phyloP scores from a whole-genome alignment of 2,329 filamentous ascomycete species.

The Fusarium sp. region DNA sequence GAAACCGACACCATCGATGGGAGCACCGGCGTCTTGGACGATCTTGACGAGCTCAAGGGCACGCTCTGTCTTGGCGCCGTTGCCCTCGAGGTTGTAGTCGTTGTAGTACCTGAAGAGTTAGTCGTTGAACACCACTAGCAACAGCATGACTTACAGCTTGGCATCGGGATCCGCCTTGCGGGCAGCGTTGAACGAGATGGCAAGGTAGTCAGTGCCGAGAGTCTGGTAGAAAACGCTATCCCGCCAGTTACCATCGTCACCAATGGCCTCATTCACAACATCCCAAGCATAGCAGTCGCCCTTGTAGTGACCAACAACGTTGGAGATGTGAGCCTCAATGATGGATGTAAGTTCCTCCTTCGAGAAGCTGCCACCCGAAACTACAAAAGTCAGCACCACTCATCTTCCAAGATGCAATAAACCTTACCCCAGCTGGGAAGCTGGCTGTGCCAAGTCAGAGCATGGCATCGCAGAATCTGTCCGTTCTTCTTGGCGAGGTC shows the following conservation, averaged over 20 bases:
- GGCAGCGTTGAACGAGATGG: conserved; percentile 68
- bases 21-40: conserved; percentile 61
- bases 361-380: conserved; percentile 61
- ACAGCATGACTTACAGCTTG: conserved; percentile 57
- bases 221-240: conserved; percentile 65
- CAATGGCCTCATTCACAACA: conserved; percentile 73
- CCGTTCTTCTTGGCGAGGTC: conserved; percentile 60
- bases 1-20: conserved; percentile 72
- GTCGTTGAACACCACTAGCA: fast-evolving
- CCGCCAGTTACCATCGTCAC: conserved; percentile 67
- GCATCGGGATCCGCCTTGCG: conserved; percentile 65
- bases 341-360: conserved; percentile 66
- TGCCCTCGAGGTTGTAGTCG: conserved; percentile 71
- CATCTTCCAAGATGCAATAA: not conserved
- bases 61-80: conserved; percentile 59
- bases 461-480: conserved; percentile 73
- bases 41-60: conserved; percentile 59
- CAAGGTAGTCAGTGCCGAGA: conserved; percentile 68
- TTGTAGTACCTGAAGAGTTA: conserved; percentile 56
- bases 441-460: conserved; percentile 61
- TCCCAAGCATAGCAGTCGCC: conserved; percentile 74
- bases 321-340: conserved; percentile 67
- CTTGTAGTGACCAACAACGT: conserved; percentile 68
- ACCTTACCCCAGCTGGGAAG: conserved; percentile 45
- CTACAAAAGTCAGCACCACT: conserved; percentile 16